Conservation (phyloP, 345 rosid genomes). For the Raphanus raphanistrum region DNA sequence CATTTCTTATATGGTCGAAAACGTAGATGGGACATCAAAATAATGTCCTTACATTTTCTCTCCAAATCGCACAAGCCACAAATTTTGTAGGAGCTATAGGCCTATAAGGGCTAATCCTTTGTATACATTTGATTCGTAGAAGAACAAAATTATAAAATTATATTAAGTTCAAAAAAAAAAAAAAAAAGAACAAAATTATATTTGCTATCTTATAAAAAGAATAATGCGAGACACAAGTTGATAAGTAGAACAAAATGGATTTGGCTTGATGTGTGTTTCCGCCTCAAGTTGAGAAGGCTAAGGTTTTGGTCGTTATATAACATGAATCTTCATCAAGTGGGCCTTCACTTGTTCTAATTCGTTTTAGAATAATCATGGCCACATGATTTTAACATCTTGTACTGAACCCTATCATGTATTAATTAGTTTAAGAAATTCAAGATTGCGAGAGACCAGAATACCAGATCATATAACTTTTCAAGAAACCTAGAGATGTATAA, state of each 20-base stretch:
- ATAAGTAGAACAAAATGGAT: constrained; percentile 16
- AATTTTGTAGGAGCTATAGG: not conserved
- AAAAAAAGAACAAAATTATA: constrained; percentile 1
- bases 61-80: constrained; percentile 20
- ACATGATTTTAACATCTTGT: not conserved
- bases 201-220: not conserved
- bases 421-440: not conserved
- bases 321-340: constrained; percentile 26
- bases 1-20: constrained; percentile 9
- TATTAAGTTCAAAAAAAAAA: no score
- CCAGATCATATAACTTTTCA: not conserved
- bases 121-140: not conserved
- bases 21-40: not conserved
- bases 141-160: constrained; percentile 2
- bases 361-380: not conserved
- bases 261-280: constrained; percentile 15
- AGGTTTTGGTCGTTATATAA: constrained; percentile 25
- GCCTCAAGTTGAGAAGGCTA: constrained; percentile 21
- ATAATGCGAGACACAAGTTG: constrained; percentile 29
- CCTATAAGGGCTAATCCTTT: not conserved
- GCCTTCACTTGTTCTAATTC: constrained; percentile 12
- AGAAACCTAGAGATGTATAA: not conserved
- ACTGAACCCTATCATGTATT: not conserved
- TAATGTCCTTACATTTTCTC: not conserved
- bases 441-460: not conserved